These are phyloP conservation scores for Melampsora larici-populina DNA, from an alignment of 1,284 basidiomycete species.

Conservation along the genomic window DNA sequence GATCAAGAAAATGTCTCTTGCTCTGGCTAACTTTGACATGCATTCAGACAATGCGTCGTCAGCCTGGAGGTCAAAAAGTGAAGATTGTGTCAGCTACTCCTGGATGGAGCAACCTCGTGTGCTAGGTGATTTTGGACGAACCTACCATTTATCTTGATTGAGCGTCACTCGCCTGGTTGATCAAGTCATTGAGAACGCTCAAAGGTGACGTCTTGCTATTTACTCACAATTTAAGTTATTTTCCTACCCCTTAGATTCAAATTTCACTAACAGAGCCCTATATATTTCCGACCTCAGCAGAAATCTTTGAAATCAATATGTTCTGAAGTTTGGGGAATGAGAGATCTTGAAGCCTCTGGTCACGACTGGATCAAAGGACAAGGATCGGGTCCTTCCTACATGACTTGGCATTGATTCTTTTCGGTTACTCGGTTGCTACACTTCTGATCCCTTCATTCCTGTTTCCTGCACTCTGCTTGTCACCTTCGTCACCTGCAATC, in stretches of 20 bases:
- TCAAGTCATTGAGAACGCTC: conserved; percentile 90
- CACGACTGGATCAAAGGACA: conserved; percentile 97
- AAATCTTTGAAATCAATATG: conserved; percentile 97
- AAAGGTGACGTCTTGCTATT: conserved; percentile 96
- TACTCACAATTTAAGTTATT: conserved; percentile 68
- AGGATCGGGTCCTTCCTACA: conserved; percentile 71
- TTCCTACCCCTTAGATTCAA: background rate
- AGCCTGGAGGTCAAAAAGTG: conserved; percentile 99
- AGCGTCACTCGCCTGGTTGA: conserved; percentile 93
- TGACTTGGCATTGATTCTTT: too few species aligned
- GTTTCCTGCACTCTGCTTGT: too few species aligned
- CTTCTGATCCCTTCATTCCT: too few species aligned
- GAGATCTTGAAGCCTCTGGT: conserved; percentile 87
- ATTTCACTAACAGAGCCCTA: too few species aligned
- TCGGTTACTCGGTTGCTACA: too few species aligned
- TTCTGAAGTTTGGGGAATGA: conserved; percentile 80
- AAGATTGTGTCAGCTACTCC: conserved; percentile 98
- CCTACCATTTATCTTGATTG: conserved; percentile 89
- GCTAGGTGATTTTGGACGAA: conserved; percentile 84
- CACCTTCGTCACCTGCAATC: too few species aligned
- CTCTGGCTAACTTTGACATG: background rate
- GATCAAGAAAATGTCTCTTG: conserved; percentile 68
- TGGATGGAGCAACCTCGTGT: conserved; percentile 97
- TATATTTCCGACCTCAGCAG: conserved; percentile 56
- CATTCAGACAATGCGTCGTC: conserved; percentile 70